Evolutionary conservation across 441 rosid genomes (phyloP).

Genomic region (Croton setiger): DNA sequence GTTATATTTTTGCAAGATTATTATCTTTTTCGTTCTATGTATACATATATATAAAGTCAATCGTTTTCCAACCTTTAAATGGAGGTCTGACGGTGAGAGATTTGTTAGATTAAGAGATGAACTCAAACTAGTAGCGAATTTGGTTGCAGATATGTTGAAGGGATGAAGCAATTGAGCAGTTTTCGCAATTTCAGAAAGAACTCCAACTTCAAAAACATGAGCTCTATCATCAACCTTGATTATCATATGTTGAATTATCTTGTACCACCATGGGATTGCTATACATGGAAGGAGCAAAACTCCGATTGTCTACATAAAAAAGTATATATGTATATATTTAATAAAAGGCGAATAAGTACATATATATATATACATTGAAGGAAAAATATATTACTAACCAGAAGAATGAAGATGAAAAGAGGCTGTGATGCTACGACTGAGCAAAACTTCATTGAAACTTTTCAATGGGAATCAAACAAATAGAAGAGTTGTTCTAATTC

Average conservation of each 20-base stretch:
- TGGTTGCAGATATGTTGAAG: conserved; percentile 28
- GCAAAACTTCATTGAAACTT: conserved; percentile 33
- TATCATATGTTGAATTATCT: conserved; percentile 23
- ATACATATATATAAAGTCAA: too few species aligned
- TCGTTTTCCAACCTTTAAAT: conserved; percentile 31
- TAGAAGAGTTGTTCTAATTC: too few species aligned
- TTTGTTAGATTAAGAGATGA: conserved; percentile 29
- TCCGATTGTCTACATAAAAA: conserved; percentile 30
- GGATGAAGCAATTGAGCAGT: conserved; percentile 33
- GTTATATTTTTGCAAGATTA: too few species aligned
- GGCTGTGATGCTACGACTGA: conserved; percentile 29
- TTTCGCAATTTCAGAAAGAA: conserved; percentile 38
- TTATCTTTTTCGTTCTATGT: too few species aligned
- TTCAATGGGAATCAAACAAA: too few species aligned
- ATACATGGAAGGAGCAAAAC: conserved; percentile 36
- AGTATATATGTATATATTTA: too few species aligned
- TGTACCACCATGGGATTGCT: conserved; percentile 39
- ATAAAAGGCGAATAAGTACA: too few species aligned
- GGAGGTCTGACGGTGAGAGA: conserved; percentile 25
- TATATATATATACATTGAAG: not conserved
- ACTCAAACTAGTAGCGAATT: conserved; percentile 40
- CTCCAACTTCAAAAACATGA: conserved; percentile 21
- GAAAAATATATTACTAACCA: conserved; percentile 28
- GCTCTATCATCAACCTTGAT: conserved; percentile 21
- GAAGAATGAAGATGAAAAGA: conserved; percentile 24